These are phyloP conservation scores for Scalesia atractyloides DNA, from an alignment of 129 eudicot species.

Conservation along the genomic window DNA sequence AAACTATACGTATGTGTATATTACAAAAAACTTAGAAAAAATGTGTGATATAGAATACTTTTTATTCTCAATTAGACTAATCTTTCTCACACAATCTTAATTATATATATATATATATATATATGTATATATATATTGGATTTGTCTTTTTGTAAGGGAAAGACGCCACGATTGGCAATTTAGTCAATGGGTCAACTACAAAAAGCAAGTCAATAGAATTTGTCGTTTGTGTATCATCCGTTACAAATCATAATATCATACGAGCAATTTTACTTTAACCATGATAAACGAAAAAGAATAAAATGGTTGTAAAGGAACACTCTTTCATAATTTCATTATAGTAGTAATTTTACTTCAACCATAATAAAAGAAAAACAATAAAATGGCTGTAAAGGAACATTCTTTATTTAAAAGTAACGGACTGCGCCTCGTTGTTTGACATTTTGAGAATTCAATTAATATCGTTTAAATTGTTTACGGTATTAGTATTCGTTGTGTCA, in stretches of 20 bases:
- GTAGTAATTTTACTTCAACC: background rate
- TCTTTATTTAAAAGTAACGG: background rate
- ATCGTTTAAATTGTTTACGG: too few species aligned
- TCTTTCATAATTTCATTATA: background rate
- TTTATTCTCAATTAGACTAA: too few species aligned
- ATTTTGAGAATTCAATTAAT: too few species aligned
- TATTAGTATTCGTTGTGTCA: too few species aligned
- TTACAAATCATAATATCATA: background rate
- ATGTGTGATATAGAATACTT: too few species aligned
- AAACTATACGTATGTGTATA: too few species aligned
- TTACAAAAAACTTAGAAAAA: too few species aligned
- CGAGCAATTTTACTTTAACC: background rate
- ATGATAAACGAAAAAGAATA: background rate
- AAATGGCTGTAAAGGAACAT: background rate
- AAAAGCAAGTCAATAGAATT: slow-evolving; percentile 22
- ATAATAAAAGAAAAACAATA: background rate
- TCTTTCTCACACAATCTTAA: too few species aligned
- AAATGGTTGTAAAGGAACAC: background rate
- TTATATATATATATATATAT: too few species aligned
- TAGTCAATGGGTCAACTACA: slow-evolving; percentile 10
- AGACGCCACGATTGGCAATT: slow-evolving; percentile 11
- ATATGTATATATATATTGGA: too few species aligned
- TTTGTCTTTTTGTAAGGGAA: background rate
- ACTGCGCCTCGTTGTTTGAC: too few species aligned
- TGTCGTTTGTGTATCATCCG: slow-evolving; percentile 1